phyloP scores from a whole-genome alignment of 164 flowering plant species.

The Annona squamosa region DNA sequence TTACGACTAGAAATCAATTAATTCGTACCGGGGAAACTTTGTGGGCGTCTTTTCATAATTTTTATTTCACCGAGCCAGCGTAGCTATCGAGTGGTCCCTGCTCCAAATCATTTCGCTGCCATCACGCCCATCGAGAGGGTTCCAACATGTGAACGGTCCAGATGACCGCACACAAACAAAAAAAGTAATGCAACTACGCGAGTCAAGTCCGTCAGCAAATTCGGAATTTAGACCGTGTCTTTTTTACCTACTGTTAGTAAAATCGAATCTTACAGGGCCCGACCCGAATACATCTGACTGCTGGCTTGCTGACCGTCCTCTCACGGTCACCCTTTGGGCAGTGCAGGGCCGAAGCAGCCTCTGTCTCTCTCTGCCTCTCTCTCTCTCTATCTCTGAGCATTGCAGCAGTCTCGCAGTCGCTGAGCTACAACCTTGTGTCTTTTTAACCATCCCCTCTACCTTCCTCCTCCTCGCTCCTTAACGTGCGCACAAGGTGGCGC shows the following conservation, averaged over 20 bases:
- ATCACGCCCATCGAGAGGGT: too few relatives aligned
- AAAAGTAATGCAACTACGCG: not conserved
- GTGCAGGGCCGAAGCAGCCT: not conserved
- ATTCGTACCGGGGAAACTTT: too few relatives aligned
- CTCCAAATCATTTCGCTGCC: too few relatives aligned
- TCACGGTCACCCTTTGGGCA: not conserved
- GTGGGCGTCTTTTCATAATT: too few relatives aligned
- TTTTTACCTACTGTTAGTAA: not conserved
- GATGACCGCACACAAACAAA: not conserved
- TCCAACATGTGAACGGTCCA: not conserved
- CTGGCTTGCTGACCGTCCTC: not conserved
- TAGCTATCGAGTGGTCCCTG: too few relatives aligned
- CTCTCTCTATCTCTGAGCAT: not conserved
- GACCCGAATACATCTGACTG: not conserved
- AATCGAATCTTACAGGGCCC: not conserved
- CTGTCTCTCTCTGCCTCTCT: too few relatives aligned
- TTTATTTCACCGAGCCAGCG: too few relatives aligned
- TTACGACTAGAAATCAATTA: too few relatives aligned
- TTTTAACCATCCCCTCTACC: not conserved
- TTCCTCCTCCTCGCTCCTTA: not conserved
- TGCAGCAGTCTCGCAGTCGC: not conserved
- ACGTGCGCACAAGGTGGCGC: constrained; percentile 24
- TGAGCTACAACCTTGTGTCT: not conserved
- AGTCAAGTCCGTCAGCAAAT: not conserved
- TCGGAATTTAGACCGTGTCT: not conserved